These are phyloP conservation scores for Mycena filopes DNA, from an alignment of 768 basidiomycete genomes.

Conservation along the genomic window DNA sequence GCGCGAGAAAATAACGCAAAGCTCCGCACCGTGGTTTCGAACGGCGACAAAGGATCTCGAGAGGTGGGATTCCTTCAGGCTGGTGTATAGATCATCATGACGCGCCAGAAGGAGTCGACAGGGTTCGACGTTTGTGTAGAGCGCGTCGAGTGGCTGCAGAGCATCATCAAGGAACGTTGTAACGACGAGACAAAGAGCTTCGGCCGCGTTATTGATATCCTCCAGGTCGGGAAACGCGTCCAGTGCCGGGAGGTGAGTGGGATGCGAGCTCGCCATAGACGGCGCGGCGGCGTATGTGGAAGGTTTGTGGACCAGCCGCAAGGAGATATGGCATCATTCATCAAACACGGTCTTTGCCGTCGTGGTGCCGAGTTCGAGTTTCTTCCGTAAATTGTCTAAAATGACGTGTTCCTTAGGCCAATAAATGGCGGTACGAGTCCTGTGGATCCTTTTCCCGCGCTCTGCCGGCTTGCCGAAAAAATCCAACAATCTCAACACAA, in stretches of 20 bases:
- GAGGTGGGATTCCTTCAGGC: neutral
- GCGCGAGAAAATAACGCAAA: neutral
- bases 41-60: conserved; percentile 2
- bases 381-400: no score
- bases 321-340: no score
- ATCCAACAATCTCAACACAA: no score
- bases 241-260: neutral
- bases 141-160: conserved; percentile 11
- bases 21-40: neutral
- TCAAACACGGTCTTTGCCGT: no score
- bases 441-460: no score
- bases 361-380: no score
- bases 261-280: no score
- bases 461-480: no score
- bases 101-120: conserved; percentile 13
- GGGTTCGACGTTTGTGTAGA: conserved; percentile 8
- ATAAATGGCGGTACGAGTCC: no score
- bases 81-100: neutral
- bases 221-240: conserved; percentile 15
- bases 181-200: conserved; percentile 16
- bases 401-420: no score
- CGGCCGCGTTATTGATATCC: neutral
- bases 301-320: no score
- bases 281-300: no score
- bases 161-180: conserved; percentile 11